Conservation (phyloP, 2,329 filamentous ascomycete species). For the Botrytis galanthina region DNA sequence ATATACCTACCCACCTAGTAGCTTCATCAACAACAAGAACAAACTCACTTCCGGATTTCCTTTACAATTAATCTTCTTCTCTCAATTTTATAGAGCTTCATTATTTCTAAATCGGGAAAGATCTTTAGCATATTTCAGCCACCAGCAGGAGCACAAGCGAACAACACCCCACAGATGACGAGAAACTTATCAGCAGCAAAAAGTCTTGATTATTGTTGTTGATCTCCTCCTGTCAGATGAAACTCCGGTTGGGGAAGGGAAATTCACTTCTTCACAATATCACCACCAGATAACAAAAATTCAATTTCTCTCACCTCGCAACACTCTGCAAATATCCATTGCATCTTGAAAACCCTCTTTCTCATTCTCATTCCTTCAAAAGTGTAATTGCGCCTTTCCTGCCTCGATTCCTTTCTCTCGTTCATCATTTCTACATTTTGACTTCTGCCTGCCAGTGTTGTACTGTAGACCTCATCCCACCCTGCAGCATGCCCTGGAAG, state of each 20-base stretch:
- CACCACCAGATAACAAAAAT: not conserved
- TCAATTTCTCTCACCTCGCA: not conserved
- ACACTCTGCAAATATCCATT: not conserved
- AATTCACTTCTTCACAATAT: not conserved
- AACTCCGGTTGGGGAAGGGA: not conserved
- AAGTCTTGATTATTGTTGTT: not conserved
- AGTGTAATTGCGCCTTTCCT: not conserved
- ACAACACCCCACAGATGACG: not conserved
- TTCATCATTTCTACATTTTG: not conserved
- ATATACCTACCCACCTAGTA: no score
- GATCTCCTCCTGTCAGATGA: not conserved
- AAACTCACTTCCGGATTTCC: not conserved
- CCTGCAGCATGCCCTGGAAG: not conserved
- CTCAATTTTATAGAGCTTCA: not conserved
- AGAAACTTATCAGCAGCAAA: not conserved
- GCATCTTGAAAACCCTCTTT: not conserved
- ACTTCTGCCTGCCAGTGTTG: not conserved
- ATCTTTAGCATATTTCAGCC: not conserved
- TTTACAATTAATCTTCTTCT: not conserved
- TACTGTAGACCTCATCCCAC: not conserved
- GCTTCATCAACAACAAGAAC: not conserved
- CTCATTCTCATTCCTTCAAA: not conserved
- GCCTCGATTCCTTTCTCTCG: not conserved
- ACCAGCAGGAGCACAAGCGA: not conserved
- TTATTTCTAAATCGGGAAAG: not conserved